Evolutionary conservation across 2,329 filamentous ascomycete genomes (phyloP), one percentile per base, ranked within the genome.

Genomic region (Neofusicoccum parvum): DNA sequence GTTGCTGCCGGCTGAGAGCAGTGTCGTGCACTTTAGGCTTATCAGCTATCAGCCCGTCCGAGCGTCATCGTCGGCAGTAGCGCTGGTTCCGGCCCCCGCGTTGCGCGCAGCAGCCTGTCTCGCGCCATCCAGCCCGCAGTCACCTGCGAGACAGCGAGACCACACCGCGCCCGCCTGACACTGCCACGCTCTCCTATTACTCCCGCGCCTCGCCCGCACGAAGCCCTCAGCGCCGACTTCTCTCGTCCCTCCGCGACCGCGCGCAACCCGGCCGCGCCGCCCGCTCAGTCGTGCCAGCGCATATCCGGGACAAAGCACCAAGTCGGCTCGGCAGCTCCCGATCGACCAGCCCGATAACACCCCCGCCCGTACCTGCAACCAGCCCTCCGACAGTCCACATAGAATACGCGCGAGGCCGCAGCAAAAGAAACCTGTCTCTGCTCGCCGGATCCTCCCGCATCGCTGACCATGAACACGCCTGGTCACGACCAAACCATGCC

Each of bases 181-280:
- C 62, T 36, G 62, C 62, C 62, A 64, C 62, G 62, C 62, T 34
- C 62, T 54, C 62, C 41, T 54, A 53, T 64, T 45, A 45, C 49
- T 64, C n/a, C 32, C 50, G 34, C 49, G 32, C 34, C 49, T 34
- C 46, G 12, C 39, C 14, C 62, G 27, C 62, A 3, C 27, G 17
- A 27, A 45, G 15, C 39, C 12, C 41, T 5, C 10, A 12, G 12
- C 60, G 15, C 48, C 48, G 36, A 46, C 45, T 60, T 15, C 32
- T 27, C 45, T 49, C 58, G 15, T 9, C 49, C 50, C 41, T 51
- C 39, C 41, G 41, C 49, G 17, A 46, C 50, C n/a, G 41, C 41
- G 27, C 32, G 43, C 56, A 37, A 5, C 1, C 56, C n/a, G 54
- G 23, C 17, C 62, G 10, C 48, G 39, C 14, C 62, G 49, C n/a